phyloP scores from a whole-genome alignment of 2,329 filamentous ascomycete genomes.

The Saccharata proteae region DNA sequence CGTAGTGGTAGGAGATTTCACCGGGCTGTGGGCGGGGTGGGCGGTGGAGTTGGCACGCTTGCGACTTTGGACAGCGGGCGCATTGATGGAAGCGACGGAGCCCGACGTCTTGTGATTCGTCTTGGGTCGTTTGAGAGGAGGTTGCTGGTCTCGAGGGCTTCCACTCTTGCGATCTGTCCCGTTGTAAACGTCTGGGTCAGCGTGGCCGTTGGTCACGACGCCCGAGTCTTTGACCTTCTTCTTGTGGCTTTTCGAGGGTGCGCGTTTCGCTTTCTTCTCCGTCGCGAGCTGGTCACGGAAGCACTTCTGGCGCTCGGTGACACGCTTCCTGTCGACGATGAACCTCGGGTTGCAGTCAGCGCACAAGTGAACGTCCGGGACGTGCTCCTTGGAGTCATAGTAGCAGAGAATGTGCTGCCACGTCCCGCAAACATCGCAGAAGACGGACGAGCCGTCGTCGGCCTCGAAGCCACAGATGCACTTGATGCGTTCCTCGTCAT shows the following conservation, averaged over 20 bases:
- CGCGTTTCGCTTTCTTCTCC: constrained; percentile 63
- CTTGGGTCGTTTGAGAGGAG: constrained; percentile 67
- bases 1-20: constrained; percentile 58
- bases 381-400: constrained; percentile 64
- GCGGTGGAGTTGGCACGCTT: constrained; percentile 47
- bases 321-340: constrained; percentile 61
- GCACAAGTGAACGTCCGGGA: constrained; percentile 70
- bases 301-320: constrained; percentile 60
- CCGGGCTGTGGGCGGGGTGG: constrained; percentile 39
- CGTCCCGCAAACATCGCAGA: constrained; percentile 88
- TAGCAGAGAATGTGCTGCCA: constrained; percentile 99
- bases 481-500: constrained; percentile 67
- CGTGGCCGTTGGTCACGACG: constrained; percentile 50
- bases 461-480: constrained; percentile 90
- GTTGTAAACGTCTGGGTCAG: constrained; percentile 28
- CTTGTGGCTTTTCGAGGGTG: constrained; percentile 70
- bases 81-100: constrained; percentile 58
- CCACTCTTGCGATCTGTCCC: constrained; percentile 36
- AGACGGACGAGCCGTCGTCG: constrained; percentile 95
- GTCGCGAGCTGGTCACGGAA: constrained; percentile 36
- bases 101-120: constrained; percentile 67
- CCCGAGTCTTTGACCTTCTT: constrained; percentile 68
- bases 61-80: constrained; percentile 47
- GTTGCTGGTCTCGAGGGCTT: constrained; percentile 41
- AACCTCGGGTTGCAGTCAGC: constrained; percentile 72